Evolutionary conservation across 139 green algal species (phyloP).

Genomic region (Chlorella ohadii): DNA sequence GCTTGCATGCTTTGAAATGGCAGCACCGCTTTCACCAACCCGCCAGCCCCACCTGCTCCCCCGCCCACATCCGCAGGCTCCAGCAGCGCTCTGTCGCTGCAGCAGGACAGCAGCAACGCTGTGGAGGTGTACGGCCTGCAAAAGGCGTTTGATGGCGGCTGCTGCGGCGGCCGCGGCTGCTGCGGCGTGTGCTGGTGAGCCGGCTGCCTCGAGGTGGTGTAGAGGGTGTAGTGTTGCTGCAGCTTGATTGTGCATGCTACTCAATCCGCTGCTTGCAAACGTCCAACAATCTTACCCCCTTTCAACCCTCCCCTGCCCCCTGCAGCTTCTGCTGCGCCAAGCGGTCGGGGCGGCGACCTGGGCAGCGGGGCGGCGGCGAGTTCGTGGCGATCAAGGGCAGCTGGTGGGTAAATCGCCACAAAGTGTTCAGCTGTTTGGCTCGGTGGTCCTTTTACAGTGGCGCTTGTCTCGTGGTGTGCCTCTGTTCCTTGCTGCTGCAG

Average conservation of each 20-base stretch:
- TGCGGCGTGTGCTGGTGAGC: conserved; percentile 20
- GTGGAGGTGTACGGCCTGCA: conserved; percentile 89
- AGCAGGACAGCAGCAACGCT: conserved; percentile 47
- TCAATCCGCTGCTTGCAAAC: too few relatives aligned
- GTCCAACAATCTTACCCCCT: too few relatives aligned
- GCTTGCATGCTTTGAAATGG: too few relatives aligned
- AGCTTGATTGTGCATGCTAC: too few relatives aligned
- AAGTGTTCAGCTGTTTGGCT: too few relatives aligned
- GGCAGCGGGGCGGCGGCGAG: neutral
- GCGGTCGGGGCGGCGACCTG: neutral
- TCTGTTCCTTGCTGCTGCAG: too few relatives aligned
- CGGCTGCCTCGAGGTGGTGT: neutral
- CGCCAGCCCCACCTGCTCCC: too few relatives aligned
- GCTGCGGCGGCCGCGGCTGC: neutral
- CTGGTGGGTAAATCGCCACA: too few relatives aligned
- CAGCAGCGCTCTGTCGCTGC: neutral
- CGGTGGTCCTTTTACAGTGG: too few relatives aligned
- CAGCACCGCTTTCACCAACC: neutral
- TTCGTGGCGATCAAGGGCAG: conserved; percentile 86
- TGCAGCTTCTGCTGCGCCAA: neutral
- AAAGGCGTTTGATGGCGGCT: conserved; percentile 53
- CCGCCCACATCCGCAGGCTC: neutral
- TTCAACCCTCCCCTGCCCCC: neutral
- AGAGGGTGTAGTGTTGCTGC: too few relatives aligned
- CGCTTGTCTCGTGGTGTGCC: too few relatives aligned